phyloP scores from a whole-genome alignment of 371 early-diverging fungal genomes.

The Mucor circinelloides region DNA sequence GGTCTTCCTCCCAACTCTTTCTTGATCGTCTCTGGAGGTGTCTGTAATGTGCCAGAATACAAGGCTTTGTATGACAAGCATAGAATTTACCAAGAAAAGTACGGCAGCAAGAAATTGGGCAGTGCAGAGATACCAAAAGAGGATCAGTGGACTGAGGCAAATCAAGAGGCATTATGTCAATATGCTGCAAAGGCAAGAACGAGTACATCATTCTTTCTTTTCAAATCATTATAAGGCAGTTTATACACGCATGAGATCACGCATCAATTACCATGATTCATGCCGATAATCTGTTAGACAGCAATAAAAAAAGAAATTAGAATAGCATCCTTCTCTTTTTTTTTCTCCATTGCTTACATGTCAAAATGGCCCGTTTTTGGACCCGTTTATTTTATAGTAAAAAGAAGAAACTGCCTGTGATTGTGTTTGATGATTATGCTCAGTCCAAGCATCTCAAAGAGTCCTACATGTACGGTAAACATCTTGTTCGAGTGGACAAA shows the following conservation, averaged over 20 bases:
- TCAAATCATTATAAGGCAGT: constrained; percentile 12
- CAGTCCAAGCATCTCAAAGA: constrained; percentile 9
- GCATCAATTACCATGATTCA: not conserved
- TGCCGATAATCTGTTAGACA: not conserved
- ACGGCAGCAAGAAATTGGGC: constrained; percentile 7
- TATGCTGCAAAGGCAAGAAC: constrained; percentile 21
- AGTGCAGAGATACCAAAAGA: constrained; percentile 16
- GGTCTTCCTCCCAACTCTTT: constrained; percentile 47
- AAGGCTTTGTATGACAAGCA: constrained; percentile 21
- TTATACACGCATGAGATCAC: not conserved
- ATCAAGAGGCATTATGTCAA: constrained; percentile 10
- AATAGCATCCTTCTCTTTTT: not conserved
- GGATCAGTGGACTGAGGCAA: constrained; percentile 19
- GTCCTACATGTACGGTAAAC: constrained; percentile 6
- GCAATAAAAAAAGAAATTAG: not conserved
- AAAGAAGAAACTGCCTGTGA: not conserved
- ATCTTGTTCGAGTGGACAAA: constrained; percentile 5
- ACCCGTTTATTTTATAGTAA: constrained; percentile 6
- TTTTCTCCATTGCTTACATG: not conserved
- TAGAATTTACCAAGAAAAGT: constrained; percentile 9
- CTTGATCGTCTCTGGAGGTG: constrained; percentile 54
- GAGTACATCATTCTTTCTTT: constrained; percentile 24
- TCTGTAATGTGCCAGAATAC: constrained; percentile 47
- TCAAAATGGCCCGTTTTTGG: constrained; percentile 19
- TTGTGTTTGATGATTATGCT: constrained; percentile 11